Base-by-base conservation (phyloP, 345 rosid genomes). In the Arabis hirsuta region DNA sequence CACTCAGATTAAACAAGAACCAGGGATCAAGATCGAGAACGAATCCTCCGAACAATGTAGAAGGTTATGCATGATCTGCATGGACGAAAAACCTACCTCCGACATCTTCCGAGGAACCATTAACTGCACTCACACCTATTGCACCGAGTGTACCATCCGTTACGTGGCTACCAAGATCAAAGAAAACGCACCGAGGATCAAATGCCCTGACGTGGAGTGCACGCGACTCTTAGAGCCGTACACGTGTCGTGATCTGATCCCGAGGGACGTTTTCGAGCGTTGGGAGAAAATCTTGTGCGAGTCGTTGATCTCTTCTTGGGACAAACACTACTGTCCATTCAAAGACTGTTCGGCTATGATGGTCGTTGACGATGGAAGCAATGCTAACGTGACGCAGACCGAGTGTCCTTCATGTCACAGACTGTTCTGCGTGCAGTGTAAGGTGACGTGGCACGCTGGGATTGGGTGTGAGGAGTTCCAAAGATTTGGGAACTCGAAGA, bases 321-420 rank as follows among this genome's bases (percentile, higher is more conserved):
- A 76, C 51, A 85, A 72, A 26, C 65, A 72, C 52, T 90, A 88
- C 38, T 92, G 98, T 60, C 98, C 96, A 10, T 90, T 78, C 70
- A 87, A 76, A 82, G 88, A 90, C 58, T 90, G 96, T 53, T 84
- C 88, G 1, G 88, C 80, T 2, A 7, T 87, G 65, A 20, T 90
- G 84, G 47, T 92, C 41, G 65, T 20, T 22, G 55, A 78, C 14
- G 81, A 71, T 1, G 76, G 62, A n/a, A 53, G 52, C 53, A 72
- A 64, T 20, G 81, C 50, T 41, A 66, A 62, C 5, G 80, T 88
- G 4, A 83, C 67, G 64, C 84, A 83, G 76, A 71, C 86, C 1
- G 90, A 90, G 77, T 90, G 96, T 45, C 93, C 96, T 0, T 77
- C 72, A 36, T 87, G 93, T 55, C 88, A 81, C 12, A 80, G 93